phyloP scores from a whole-genome alignment of 164 flowering plant species.

The Chimonanthus salicifolius region DNA sequence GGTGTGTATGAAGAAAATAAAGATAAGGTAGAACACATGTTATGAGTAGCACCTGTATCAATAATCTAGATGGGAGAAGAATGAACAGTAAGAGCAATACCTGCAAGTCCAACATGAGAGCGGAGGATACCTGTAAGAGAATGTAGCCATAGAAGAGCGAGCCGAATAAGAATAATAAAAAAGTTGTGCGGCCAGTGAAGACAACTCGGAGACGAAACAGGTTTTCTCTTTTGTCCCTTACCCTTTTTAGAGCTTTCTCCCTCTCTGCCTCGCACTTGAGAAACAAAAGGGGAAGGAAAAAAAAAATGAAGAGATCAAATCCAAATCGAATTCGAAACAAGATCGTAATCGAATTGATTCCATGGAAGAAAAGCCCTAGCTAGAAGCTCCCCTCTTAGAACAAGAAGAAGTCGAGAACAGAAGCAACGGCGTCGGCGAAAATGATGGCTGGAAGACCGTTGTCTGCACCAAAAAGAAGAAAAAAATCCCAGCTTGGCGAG shows the following conservation, averaged over 20 bases:
- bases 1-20: too few species aligned
- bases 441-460: conserved; percentile 92
- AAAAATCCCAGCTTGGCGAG: conserved; percentile 6
- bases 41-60: too few species aligned
- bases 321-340: neutral
- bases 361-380: neutral
- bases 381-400: neutral
- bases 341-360: neutral
- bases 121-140: too few species aligned
- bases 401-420: neutral
- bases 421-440: neutral
- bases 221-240: neutral
- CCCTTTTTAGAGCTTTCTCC: neutral
- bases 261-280: neutral
- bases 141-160: too few species aligned
- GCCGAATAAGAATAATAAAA: too few species aligned
- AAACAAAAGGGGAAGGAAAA: neutral
- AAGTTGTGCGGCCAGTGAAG: too few species aligned
- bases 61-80: too few species aligned
- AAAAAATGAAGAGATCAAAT: neutral
- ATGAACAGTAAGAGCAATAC: too few species aligned
- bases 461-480: conserved; percentile 47
- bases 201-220: neutral
- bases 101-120: too few species aligned
- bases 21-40: too few species aligned